Percentiles rank a stretch among this genome's conserved stretches.
Conservation (phyloP, 2,329 filamentous ascomycete genomes). For the Pyrenochaeta sp. region DNA sequence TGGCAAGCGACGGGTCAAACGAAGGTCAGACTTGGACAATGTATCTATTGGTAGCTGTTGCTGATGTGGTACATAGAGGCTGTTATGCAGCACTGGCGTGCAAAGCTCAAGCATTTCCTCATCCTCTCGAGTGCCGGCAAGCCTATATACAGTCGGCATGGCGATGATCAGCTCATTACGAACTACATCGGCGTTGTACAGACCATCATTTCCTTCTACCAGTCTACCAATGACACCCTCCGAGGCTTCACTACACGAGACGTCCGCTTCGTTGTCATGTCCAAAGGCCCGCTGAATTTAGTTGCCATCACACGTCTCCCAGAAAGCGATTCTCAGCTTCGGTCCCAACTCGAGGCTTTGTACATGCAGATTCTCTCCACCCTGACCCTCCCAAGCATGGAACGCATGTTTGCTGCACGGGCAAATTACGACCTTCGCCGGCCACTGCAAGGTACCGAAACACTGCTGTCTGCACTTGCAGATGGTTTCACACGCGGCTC, state of each 20-base stretch:
- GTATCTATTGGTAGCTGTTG: conserved; percentile 21
- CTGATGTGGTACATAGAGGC: conserved; percentile 48
- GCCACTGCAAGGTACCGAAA: conserved; percentile 89
- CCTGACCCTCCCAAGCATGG: conserved; percentile 84
- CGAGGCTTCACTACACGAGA: conserved; percentile 86
- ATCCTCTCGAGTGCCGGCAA: conserved; percentile 96
- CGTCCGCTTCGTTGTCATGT: conserved; percentile 83
- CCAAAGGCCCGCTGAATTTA: conserved; percentile 87
- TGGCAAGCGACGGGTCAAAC: conserved; percentile 60
- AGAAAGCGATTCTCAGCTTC: conserved; percentile 90
- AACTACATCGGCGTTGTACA: conserved; percentile 94
- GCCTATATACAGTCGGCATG: conserved; percentile 95
- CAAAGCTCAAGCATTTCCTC: conserved; percentile 95
- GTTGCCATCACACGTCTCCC: conserved; percentile 90
- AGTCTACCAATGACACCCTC: conserved; percentile 78
- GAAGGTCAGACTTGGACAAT: conserved; percentile 61
- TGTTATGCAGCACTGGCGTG: conserved; percentile 78
- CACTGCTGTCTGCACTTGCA: conserved; percentile 86
- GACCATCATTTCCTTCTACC: conserved; percentile 97
- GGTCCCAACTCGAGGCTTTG: conserved; percentile 86
- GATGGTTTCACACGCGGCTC: conserved; percentile 96
- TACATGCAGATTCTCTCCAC: conserved; percentile 99
- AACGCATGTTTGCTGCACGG: conserved; percentile 84
- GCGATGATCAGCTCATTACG: conserved; percentile 87
- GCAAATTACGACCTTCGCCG: conserved; percentile 93